Base-by-base conservation (phyloP, 176 grass and related monocot genomes). In the Saccharum officinarum region DNA sequence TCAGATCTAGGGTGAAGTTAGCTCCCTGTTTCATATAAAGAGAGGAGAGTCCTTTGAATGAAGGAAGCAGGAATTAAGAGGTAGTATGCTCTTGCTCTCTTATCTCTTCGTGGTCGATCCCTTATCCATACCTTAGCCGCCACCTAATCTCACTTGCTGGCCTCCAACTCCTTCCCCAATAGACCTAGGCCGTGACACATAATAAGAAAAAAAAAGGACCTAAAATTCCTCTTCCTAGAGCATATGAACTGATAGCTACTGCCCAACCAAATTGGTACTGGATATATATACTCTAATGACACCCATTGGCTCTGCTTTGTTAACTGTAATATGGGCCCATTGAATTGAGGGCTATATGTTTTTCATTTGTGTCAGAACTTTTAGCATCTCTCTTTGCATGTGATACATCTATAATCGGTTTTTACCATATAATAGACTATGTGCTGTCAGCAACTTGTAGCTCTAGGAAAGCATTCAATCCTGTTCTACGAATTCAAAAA, bases 401-500 rank as follows among this genome's bases (percentile, higher is more conserved):
- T 70, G 36, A 40, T 55, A 57, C 20, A 59, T 57, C 50, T 77
- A 60, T 15, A 39, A 0, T 77, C 6, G 4, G 12, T 39, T 11
- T 76, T 77, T 38, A 36, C 10, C 18, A 77, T 10, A 40, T 59
- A 59, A 37, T 59, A 37, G 37, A 41, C 34, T 40, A 42, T 86
- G 39, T 63, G 13, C 33, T 85, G 55, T 69, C 55, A 66, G 70
- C 23, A 69, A 78, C 31, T 8, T 46, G 81, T 52, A 74, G 64
- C 71, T 74, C 25, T 76, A 71, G 67, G 41, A 79, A 69, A 44
- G 45, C 59, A 66, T 15, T 9, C 23, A 47, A 80, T 89, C 42
- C 11, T 60, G 57, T 57, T 73, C 26, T 33, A 64, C 81, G 77
- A 59, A 76, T 83, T 83, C 12, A 60, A n/a, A 41, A 73, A 67